Percentiles rank a stretch among this genome's conserved stretches.
Evolutionary conservation across 305 asterid genomes (phyloP).

Genomic region (Plantago coronopus): DNA sequence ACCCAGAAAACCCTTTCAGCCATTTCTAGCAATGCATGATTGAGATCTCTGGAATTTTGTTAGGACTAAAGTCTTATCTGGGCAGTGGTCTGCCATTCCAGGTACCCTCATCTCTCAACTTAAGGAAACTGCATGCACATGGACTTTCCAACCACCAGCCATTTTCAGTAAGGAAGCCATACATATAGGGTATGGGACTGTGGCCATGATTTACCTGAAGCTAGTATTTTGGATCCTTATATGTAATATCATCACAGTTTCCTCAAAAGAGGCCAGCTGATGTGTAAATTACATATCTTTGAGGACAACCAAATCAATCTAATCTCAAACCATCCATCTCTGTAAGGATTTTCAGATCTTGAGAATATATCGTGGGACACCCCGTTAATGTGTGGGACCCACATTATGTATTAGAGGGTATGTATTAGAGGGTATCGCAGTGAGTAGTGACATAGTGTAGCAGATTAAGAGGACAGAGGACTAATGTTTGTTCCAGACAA

Average conservation of each 20-base stretch:
- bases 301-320: not conserved
- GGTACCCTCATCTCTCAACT: not conserved
- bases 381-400: no score
- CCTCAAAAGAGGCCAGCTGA: not conserved
- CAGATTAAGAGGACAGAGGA: not conserved
- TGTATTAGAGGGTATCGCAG: no score
- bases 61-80: not conserved
- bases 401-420: no score
- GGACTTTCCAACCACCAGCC: not conserved
- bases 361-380: no score
- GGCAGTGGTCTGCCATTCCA: not conserved
- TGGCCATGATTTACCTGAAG: not conserved
- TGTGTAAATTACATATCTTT: not conserved
- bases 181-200: not conserved
- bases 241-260: not conserved
- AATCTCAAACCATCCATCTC: not conserved
- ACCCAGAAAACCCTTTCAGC: not conserved
- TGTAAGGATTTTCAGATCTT: no score
- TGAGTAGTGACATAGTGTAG: no score
- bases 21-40: not conserved
- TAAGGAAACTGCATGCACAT: not conserved
- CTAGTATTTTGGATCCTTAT: not conserved
- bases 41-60: not conserved
- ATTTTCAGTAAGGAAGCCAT: not conserved
- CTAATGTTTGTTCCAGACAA: slow-evolving; percentile 9